Evolutionary conservation across 2,329 filamentous ascomycete species (phyloP).

Genomic region (Trichoderma sp.): DNA sequence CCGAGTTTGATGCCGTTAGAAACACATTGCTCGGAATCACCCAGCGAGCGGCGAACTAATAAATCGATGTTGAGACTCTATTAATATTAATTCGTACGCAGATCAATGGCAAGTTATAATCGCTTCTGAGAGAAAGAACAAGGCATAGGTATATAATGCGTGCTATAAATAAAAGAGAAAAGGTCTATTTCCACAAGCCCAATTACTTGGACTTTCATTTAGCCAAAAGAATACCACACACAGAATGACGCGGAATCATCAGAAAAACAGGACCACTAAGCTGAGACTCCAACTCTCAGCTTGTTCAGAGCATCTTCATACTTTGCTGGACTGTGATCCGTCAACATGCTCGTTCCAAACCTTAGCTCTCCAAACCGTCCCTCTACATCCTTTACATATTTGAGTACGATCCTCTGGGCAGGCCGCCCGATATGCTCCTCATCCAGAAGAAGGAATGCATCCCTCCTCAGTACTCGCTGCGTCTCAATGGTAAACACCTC

Average conservation of each 20-base stretch:
- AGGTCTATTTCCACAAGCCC: not conserved
- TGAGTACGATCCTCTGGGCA: constrained; percentile 66
- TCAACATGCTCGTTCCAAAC: constrained; percentile 71
- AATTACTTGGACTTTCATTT: no score
- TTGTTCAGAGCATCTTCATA: constrained; percentile 69
- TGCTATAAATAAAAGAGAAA: not conserved
- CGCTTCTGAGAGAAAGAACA: not conserved
- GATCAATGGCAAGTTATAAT: not conserved
- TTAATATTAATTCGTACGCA: not conserved
- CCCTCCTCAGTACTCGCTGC: constrained; percentile 63
- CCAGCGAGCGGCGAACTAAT: not conserved
- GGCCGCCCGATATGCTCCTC: constrained; percentile 57
- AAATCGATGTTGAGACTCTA: not conserved
- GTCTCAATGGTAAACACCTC: constrained; percentile 74
- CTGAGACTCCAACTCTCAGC: constrained; percentile 48
- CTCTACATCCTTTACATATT: constrained; percentile 70
- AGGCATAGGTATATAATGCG: not conserved
- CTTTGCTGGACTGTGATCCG: constrained; percentile 71
- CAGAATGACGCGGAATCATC: not conserved
- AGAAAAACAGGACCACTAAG: not conserved
- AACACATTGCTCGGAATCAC: not conserved
- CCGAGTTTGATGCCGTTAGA: not conserved
- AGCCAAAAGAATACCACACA: not conserved
- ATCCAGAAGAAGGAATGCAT: constrained; percentile 55
- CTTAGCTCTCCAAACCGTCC: constrained; percentile 65